Percentiles rank a stretch among this genome's conserved stretches.
phyloP scores from a whole-genome alignment of 2,329 filamentous ascomycete species.

The Trichocomaceae sp. region DNA sequence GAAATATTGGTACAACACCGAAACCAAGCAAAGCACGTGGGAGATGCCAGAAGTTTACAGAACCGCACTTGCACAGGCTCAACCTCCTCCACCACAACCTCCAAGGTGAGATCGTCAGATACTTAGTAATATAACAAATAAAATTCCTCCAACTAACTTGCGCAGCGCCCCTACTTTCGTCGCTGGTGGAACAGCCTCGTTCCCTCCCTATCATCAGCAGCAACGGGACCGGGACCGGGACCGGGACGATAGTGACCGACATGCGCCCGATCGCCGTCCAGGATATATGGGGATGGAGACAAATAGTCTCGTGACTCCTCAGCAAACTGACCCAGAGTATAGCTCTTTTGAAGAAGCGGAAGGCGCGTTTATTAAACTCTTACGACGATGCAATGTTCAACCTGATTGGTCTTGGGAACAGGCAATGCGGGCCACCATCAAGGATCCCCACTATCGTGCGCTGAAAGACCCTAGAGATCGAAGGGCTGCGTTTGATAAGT shows the following conservation, averaged over 20 bases:
- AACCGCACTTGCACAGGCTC: slow-evolving; percentile 58
- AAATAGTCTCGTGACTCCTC: slow-evolving; percentile 33
- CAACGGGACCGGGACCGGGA: slow-evolving; percentile 37
- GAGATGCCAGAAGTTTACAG: slow-evolving; percentile 83
- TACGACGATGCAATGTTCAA: slow-evolving; percentile 77
- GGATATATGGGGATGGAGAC: slow-evolving; percentile 36
- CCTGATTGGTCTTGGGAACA: slow-evolving; percentile 92
- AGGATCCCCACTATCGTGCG: slow-evolving; percentile 85
- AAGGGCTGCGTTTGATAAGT: slow-evolving; percentile 89
- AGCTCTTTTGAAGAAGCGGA: slow-evolving; percentile 79
- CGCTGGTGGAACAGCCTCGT: slow-evolving; percentile 48
- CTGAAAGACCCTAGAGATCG: slow-evolving; percentile 89
- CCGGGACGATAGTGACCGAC: slow-evolving; percentile 43
- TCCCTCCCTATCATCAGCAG: slow-evolving; percentile 34
- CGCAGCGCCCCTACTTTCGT: slow-evolving; percentile 49
- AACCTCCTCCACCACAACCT: slow-evolving; percentile 37
- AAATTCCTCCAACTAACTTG: not conserved
- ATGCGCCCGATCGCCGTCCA: slow-evolving; percentile 42
- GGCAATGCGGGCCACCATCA: slow-evolving; percentile 75
- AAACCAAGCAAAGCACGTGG: slow-evolving; percentile 90
- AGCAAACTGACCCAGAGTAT: slow-evolving; percentile 66
- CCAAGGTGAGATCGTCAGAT: slow-evolving; percentile 41
- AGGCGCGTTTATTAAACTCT: slow-evolving; percentile 82
- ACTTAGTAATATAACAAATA: not conserved
- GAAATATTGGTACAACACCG: slow-evolving; percentile 93